Conservation (phyloP, 495 filamentous ascomycete genomes). For the Daldinia vernicosa region DNA sequence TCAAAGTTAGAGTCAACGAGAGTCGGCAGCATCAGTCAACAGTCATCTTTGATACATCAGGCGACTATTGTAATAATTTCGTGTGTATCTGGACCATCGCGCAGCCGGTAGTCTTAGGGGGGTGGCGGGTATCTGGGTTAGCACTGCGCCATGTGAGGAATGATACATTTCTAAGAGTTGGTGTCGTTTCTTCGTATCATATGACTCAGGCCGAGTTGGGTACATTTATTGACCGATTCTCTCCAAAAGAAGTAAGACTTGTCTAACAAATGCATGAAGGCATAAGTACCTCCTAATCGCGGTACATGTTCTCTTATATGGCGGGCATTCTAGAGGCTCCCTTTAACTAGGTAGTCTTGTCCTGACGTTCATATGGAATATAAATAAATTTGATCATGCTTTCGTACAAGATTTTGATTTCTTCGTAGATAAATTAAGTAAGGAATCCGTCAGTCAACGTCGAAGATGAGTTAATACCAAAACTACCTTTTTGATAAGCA, state of each 20-base stretch:
- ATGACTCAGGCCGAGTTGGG: neutral
- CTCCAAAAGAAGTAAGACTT: neutral
- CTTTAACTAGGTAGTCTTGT: too few relatives aligned
- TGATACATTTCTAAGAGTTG: neutral
- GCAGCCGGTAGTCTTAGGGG: neutral
- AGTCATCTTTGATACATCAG: neutral
- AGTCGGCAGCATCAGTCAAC: neutral
- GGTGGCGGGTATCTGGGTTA: neutral
- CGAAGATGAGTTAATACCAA: neutral
- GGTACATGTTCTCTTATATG: neutral
- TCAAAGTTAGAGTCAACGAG: neutral
- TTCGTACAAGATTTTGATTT: too few relatives aligned
- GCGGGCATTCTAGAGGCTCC: too few relatives aligned
- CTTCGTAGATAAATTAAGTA: too few relatives aligned
- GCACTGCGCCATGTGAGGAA: neutral
- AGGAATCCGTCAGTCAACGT: neutral
- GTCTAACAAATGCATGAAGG: neutral
- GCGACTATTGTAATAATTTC: neutral
- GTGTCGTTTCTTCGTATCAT: neutral
- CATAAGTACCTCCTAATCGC: neutral
- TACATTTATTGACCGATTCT: neutral
- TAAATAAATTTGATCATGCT: too few relatives aligned
- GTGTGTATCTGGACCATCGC: neutral
- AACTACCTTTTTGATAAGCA: neutral
- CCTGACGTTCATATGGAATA: too few relatives aligned